Percentiles rank a stretch among this genome's conserved stretches.
Evolutionary conservation across 2,329 filamentous ascomycete species (phyloP).

Genomic region (Calonectria henricotiae): DNA sequence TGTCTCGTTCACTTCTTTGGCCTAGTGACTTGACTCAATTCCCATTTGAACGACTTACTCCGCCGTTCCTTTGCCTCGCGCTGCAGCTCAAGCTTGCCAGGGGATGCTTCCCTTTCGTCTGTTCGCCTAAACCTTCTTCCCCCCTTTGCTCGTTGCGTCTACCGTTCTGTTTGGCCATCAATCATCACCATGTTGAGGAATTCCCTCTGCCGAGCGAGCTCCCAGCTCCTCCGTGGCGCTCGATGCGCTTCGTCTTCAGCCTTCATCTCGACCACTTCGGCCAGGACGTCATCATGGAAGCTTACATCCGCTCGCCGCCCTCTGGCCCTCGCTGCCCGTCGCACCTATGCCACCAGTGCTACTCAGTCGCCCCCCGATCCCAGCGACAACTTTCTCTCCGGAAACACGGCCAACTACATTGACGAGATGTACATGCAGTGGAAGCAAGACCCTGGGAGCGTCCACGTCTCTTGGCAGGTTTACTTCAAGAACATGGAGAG

Average conservation of each 20-base stretch:
- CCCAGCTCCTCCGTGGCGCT: slow-evolving; percentile 73
- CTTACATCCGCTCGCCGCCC: slow-evolving; percentile 66
- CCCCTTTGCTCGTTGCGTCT: slow-evolving; percentile 44
- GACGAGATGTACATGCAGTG: slow-evolving; percentile 99
- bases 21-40: slow-evolving; percentile 42
- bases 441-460: slow-evolving; percentile 93
- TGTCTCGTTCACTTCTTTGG: slow-evolving; percentile 40
- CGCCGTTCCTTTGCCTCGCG: slow-evolving; percentile 62
- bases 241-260: slow-evolving; percentile 63
- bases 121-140: slow-evolving; percentile 43
- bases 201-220: slow-evolving; percentile 77
- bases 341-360: slow-evolving; percentile 70
- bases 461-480: slow-evolving; percentile 98
- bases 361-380: slow-evolving; percentile 77
- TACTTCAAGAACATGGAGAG: slow-evolving; percentile 99
- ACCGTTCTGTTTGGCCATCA: slow-evolving; percentile 43
- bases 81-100: slow-evolving; percentile 54
- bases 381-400: slow-evolving; percentile 96
- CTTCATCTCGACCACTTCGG: slow-evolving; percentile 62
- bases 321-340: slow-evolving; percentile 67
- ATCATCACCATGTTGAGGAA: slow-evolving; percentile 80
- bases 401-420: slow-evolving; percentile 98
- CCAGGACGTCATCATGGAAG: slow-evolving; percentile 63
- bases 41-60: slow-evolving; percentile 63
- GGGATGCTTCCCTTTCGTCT: slow-evolving; percentile 55